Conservation (phyloP, 139 green algal species). For the Chlorella sp. region DNA sequence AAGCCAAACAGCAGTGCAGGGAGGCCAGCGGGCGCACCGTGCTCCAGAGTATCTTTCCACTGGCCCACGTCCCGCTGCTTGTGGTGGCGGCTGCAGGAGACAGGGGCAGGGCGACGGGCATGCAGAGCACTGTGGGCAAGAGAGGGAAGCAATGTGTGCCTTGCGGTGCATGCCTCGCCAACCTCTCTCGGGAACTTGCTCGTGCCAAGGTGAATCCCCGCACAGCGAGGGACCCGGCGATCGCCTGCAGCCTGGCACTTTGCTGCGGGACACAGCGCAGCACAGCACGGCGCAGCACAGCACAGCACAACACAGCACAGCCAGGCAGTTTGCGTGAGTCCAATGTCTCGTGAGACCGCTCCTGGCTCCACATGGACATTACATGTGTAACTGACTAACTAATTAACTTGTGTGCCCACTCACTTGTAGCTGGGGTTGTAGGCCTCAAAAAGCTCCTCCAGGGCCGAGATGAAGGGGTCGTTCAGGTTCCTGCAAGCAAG, state of each 20-base stretch:
- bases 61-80: slow-evolving; percentile 41
- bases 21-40: not conserved
- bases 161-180: not conserved
- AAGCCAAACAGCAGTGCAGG: no score
- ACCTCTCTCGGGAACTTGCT: not conserved
- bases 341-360: no score
- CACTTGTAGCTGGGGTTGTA: slow-evolving; percentile 40
- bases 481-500: slow-evolving; percentile 10
- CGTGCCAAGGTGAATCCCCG: no score
- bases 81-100: slow-evolving; percentile 9
- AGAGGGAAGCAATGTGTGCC: no score
- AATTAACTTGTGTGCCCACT: no score
- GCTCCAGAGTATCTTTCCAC: slow-evolving; percentile 36
- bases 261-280: no score
- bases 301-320: no score
- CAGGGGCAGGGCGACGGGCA: not conserved
- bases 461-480: slow-evolving; percentile 7
- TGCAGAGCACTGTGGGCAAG: not conserved
- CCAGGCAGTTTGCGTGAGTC: no score
- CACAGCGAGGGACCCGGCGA: not conserved
- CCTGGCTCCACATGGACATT: no score
- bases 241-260: no score
- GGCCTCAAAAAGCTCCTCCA: slow-evolving; percentile 41
- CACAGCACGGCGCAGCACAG: not conserved
- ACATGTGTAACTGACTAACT: no score